Evolutionary conservation across 352 stramenopile genomes (phyloP), one percentile per base, ranked within the genome.

Genomic region (Phytophthora sp.): DNA sequence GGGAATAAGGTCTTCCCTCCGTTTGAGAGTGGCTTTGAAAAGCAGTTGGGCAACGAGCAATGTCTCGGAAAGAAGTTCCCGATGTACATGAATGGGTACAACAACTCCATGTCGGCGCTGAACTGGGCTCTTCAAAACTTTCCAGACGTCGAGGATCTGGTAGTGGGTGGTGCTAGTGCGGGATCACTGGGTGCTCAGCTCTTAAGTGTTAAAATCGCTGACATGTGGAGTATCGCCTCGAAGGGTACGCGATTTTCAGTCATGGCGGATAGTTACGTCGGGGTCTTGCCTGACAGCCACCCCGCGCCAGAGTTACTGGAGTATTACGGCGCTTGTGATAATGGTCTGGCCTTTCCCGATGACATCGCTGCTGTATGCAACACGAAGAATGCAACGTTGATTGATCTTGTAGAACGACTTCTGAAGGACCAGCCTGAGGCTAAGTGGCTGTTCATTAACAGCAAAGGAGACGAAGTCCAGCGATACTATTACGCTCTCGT

Each of bases 391-490:
- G 52, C 70, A 20, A 75, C 69, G 15, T 66, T 75, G 4, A 49
- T 30, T 2, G 72, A 85, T 10, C 37, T 88, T 5, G 54, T 85
- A 21, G 45, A 60, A 38, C 43, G 65, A 3, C 67, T 87, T 44
- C 63, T 87, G 38, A 42, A 77, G 26, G 39, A 70, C 37, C 70
- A 63, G 26, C 59, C 74, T 24, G 69, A 39, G n/a, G 62, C 46
- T 49, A 62, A 81, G 31, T 88, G 79, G 79, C 64, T 88, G 15
- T 86, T 83, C 59, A 71, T 84, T 20, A 69, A 86, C 72, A 84
- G 72, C 32, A 82, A 79, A 56, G 63, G 38, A 32, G 79, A 88
- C 67, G 49, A 68, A 24, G 74, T 65, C 3, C 79, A 88, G 58
- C 74, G 79, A 24, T 68, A 77, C 41, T 88, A 85, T 59, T 88